Evolutionary conservation across 768 basidiomycete genomes (phyloP), one percentile per base, ranked within the genome.

Genomic region (Leccinum truebloodii): DNA sequence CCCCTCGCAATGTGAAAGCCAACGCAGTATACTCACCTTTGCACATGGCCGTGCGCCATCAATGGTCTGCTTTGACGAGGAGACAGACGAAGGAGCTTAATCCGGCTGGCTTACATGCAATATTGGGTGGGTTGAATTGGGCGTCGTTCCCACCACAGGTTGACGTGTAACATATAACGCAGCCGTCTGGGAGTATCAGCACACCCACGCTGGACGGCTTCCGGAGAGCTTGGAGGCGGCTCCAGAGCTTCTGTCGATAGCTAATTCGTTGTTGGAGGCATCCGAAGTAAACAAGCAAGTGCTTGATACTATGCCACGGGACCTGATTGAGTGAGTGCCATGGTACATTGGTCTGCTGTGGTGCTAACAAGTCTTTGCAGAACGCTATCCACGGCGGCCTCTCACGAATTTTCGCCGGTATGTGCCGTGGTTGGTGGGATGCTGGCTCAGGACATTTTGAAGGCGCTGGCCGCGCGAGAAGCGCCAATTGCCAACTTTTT

Each of bases 361-460:
- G 48, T 50, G 52, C 37, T 69, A 39, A 62, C 69, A 61, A n/a
- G 53, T 51, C 32, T 24, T 65, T 59, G n/a, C 24, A 97, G 95
- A 64, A 78, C 84, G n/a, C 64, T 90, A 46, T 78, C 87, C 5
- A 81, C 78, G 14, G 86, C 89, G n/a, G 88, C 92, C 7, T 75
- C 77, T 20, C 86, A 90, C 71, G 94, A 96, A 71, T 93, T 98
- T 77, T 89, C 94, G 0, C 94, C 97, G 0, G 88, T 94, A 1
- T 93, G 94, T 71, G 97, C 97, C 1, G 90, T 99, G 37, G 81
- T 99, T 41, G 97, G 97, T 28, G 97, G 97, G 24, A 84, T 98
- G 77, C 78, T 98, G 14, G 95, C 88, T 1, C 97, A 98, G 73
- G 97, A 99, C 71, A 89, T 98, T 55, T 79, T 99, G 44, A 95